Percentiles rank a stretch among this genome's conserved stretches.
These are phyloP conservation scores for Intubia oerlemansii DNA, from an alignment of 2,329 filamentous ascomycete genomes.

Conservation along the genomic window DNA sequence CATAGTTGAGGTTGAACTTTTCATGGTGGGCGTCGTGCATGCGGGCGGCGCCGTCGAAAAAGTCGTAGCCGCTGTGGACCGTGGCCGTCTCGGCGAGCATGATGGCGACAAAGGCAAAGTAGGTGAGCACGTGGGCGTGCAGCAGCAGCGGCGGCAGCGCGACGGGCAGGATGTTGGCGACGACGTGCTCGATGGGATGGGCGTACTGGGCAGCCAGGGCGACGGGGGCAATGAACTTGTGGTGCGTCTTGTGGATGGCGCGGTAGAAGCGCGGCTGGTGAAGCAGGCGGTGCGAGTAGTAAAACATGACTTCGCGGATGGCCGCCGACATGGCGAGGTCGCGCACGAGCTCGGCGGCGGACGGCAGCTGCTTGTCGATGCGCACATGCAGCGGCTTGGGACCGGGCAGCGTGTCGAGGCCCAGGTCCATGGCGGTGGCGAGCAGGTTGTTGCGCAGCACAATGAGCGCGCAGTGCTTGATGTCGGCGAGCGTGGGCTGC, in stretches of 20 bases:
- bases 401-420: slow-evolving; percentile 2
- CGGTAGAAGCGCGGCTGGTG: slow-evolving; percentile 26
- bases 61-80: slow-evolving; percentile 36
- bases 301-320: slow-evolving; percentile 29
- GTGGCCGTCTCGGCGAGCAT: slow-evolving; percentile 29
- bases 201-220: slow-evolving; percentile 33
- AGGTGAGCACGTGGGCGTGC: slow-evolving; percentile 25
- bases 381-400: slow-evolving; percentile 14
- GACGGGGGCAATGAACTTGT: slow-evolving; percentile 32
- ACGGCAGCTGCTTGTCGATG: slow-evolving; percentile 17
- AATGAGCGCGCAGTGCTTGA: slow-evolving; percentile 20
- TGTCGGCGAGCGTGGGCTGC: slow-evolving; percentile 23
- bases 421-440: slow-evolving; percentile 14
- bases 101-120: slow-evolving; percentile 25
- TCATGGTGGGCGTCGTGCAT: slow-evolving; percentile 37
- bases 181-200: slow-evolving; percentile 32
- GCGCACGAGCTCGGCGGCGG: slow-evolving; percentile 13
- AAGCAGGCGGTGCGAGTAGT: slow-evolving; percentile 31
- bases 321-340: slow-evolving; percentile 21
- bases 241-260: slow-evolving; percentile 32
- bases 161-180: slow-evolving; percentile 31
- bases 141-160: slow-evolving; percentile 24
- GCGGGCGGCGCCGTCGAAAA: slow-evolving; percentile 22
- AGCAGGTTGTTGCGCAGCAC: slow-evolving; percentile 26
- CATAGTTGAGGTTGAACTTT: slow-evolving; percentile 31